Percentiles rank a stretch among this genome's conserved stretches.
Conservation (phyloP, 176 grass and related monocot genomes). For the Musa schizocarpa region DNA sequence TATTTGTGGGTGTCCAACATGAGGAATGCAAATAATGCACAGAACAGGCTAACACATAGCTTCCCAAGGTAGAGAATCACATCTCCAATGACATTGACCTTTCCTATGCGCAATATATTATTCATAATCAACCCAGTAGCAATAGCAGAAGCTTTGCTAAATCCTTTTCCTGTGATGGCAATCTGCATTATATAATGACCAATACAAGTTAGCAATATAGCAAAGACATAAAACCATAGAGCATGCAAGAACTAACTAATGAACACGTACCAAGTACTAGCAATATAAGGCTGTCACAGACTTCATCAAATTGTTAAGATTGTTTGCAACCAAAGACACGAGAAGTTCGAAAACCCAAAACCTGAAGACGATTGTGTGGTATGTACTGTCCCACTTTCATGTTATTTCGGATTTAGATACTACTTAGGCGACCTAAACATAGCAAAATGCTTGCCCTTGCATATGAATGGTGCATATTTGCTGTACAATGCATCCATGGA, state of each 20-base stretch:
- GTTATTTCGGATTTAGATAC: conserved; percentile 1
- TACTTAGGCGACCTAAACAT: neutral
- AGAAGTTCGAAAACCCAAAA: too few species aligned
- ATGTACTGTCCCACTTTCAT: too few species aligned
- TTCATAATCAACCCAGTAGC: conserved; percentile 98
- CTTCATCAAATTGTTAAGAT: too few species aligned
- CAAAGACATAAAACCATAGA: neutral
- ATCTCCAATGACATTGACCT: conserved; percentile 93
- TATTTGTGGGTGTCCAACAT: conserved; percentile 95
- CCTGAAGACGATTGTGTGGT: too few species aligned
- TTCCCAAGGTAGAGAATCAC: conserved; percentile 96
- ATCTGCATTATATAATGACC: conserved; percentile 45
- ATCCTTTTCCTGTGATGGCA: conserved; percentile 88
- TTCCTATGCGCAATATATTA: conserved; percentile 93
- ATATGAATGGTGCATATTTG: neutral
- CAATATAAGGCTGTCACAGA: too few species aligned
- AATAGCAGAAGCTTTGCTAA: conserved; percentile 76
- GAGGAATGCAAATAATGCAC: conserved; percentile 85
- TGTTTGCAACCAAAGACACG: too few species aligned
- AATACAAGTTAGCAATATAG: neutral
- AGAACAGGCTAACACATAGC: conserved; percentile 85
- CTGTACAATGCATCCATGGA: neutral
- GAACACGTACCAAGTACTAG: neutral
- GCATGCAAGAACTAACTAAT: neutral
- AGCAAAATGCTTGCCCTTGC: neutral